Evolutionary conservation across 192 early-diverging fungal genomes (phyloP), one percentile per base, ranked within the genome.

Genomic region (Podila minutissima): DNA sequence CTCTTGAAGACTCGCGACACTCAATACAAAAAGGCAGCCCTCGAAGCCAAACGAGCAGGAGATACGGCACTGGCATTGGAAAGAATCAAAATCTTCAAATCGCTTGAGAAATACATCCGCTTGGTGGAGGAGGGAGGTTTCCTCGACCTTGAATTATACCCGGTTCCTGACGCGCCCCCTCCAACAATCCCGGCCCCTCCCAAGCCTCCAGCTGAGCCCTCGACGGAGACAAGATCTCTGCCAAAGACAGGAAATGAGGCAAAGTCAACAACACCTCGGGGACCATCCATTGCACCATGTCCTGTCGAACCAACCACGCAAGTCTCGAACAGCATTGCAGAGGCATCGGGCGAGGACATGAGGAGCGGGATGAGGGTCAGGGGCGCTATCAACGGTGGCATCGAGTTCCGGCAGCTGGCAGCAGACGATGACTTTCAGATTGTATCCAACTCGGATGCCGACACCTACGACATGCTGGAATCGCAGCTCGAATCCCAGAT

Each of bases 401-500:
- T 81, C 29, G 67, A 81, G 31, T 73, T 81, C 33, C 58, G 62
- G 37, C 71, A 58, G 31, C 32, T 73, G 53, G 66, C 66, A n/a
- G 66, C 41, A 26, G 70, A 73, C 17, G 77, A 81, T 53, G 77
- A 81, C 41, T 83, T 75, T 64, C 61, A 75, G n/a, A 69, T 77
- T 35, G 67, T 77, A 4, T 83, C 75, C 19, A 84, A 67, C 20
- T 85, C 87, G 48, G 71, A 67, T 26, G 62, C 62, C 33, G 83
- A 90, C 29, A 82, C 86, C 5, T 82, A 86, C 49, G 66, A 78
- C 17, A 86, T 84, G 68, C 61, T 92, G 20, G 62, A 84, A 62
- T 72, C 74, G 2, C 81, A 86, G 22, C 79, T 93, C 28, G 75
- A 86, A 59, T 72, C 83, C 6, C 91, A 93, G 76, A 89, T 91